Percentiles rank a stretch among this genome's conserved stretches.
phyloP scores from a whole-genome alignment of 1,284 basidiomycete species.

The Microbotryum saponariae region DNA sequence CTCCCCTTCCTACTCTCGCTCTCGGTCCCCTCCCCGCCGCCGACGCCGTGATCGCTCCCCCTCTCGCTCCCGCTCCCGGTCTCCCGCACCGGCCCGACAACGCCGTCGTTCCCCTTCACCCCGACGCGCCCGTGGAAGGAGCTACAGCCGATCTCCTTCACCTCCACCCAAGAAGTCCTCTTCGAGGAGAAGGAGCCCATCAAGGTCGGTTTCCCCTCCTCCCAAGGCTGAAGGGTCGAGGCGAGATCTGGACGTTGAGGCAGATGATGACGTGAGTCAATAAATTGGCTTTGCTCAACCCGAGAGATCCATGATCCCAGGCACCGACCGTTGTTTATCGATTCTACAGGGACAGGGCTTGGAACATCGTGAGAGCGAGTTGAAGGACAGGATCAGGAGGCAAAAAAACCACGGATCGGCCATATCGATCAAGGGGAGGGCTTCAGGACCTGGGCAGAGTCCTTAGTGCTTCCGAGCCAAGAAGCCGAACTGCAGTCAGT shows the following conservation, averaged over 20 bases:
- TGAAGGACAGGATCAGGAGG: conserved; percentile 23
- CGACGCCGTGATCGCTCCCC: not conserved
- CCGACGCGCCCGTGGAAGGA: conserved; percentile 1
- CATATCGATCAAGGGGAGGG: too few species aligned
- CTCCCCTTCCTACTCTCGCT: conserved; percentile 1
- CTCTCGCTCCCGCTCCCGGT: conserved; percentile 8
- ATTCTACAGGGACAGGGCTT: not conserved
- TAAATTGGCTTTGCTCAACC: not conserved
- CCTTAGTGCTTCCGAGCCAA: too few species aligned
- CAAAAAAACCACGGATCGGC: conserved; percentile 9
- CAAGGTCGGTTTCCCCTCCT: not conserved
- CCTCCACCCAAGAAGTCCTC: not conserved
- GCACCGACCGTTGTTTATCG: not conserved
- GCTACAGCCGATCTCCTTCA: not conserved
- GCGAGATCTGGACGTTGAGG: not conserved
- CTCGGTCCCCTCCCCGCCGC: conserved; percentile 3
- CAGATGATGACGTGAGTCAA: not conserved
- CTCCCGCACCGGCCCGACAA: conserved; percentile 4
- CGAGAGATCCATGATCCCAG: not conserved
- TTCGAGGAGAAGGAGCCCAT: not conserved
- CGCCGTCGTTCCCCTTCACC: not conserved
- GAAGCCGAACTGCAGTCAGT: too few species aligned
- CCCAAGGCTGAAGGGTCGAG: not conserved
- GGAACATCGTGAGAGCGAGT: conserved; percentile 13
- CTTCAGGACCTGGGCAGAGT: too few species aligned